Evolutionary conservation across 2,329 filamentous ascomycete genomes (phyloP).

Genomic region (Phaeosphaeriaceae sp.): DNA sequence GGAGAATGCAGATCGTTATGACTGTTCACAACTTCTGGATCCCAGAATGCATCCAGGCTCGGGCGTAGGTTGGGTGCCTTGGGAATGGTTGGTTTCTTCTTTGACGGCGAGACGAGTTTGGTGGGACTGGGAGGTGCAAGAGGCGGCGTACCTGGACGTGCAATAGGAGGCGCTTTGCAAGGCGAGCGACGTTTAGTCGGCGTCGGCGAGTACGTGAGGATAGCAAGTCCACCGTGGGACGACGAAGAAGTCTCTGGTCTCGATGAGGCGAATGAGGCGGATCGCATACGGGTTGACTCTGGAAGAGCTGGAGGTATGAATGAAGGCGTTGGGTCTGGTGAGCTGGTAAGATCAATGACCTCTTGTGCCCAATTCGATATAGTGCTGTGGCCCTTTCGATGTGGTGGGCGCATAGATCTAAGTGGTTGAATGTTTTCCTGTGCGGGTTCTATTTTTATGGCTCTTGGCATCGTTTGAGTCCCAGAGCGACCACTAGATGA

Average conservation of each 20-base stretch:
- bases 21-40: constrained; percentile 43
- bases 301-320: constrained; percentile 19
- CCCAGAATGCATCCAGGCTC: constrained; percentile 50
- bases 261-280: constrained; percentile 35
- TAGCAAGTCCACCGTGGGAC: constrained; percentile 31
- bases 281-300: constrained; percentile 25
- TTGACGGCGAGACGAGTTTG: constrained; percentile 47
- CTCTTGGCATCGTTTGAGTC: neutral
- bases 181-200: constrained; percentile 44
- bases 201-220: constrained; percentile 45
- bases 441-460: neutral
- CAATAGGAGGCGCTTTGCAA: constrained; percentile 39
- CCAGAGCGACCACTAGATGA: neutral
- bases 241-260: constrained; percentile 41
- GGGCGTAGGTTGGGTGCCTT: constrained; percentile 38
- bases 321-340: constrained; percentile 30
- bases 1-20: constrained; percentile 48
- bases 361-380: constrained; percentile 42
- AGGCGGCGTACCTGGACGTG: constrained; percentile 42
- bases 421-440: constrained; percentile 4
- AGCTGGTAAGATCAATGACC: constrained; percentile 41
- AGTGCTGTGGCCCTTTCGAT: constrained; percentile 33
- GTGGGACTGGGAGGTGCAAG: constrained; percentile 33
- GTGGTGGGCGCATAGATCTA: constrained; percentile 29
- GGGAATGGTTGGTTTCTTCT: constrained; percentile 41